A percentile compares a stretch with the other conserved stretches of the same genome.
Conservation (phyloP, 148 eudicot species). For the Diospyros kaki region DNA sequence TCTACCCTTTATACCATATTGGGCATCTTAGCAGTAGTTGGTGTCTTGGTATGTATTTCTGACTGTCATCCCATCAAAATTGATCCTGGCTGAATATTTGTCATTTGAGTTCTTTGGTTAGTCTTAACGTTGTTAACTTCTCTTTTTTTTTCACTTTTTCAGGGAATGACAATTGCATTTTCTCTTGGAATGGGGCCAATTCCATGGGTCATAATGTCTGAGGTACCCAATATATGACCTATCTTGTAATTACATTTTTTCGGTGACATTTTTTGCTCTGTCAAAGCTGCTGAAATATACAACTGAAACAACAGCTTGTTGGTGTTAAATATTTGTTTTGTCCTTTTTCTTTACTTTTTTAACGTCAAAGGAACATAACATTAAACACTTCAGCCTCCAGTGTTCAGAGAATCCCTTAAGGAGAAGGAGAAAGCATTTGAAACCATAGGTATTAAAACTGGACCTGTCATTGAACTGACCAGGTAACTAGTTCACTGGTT, state of each 20-base stretch:
- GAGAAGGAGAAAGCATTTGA: no score
- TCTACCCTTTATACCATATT: conserved; percentile 54
- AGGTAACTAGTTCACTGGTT: no score
- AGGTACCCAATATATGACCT: conserved; percentile 42
- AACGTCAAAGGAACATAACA: no score
- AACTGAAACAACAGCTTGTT: no score
- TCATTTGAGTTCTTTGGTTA: no score
- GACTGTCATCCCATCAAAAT: background rate
- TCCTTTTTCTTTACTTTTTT: background rate
- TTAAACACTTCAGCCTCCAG: background rate
- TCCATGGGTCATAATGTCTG: conserved; percentile 97
- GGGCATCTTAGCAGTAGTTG: conserved; percentile 65
- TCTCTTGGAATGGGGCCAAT: conserved; percentile 93
- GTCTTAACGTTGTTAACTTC: background rate
- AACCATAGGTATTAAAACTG: no score
- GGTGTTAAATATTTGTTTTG: background rate
- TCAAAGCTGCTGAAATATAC: background rate
- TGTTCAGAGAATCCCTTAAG: background rate
- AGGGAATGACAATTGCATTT: conserved; percentile 81
- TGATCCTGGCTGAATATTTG: conserved; percentile 2
- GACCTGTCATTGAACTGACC: no score
- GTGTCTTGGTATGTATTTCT: conserved; percentile 72
- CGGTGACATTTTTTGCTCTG: background rate
- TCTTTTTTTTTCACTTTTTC: conserved; percentile 8
- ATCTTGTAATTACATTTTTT: background rate